Conservation (phyloP, 1,284 basidiomycete species). For the Ceratobasidium theobromae region DNA sequence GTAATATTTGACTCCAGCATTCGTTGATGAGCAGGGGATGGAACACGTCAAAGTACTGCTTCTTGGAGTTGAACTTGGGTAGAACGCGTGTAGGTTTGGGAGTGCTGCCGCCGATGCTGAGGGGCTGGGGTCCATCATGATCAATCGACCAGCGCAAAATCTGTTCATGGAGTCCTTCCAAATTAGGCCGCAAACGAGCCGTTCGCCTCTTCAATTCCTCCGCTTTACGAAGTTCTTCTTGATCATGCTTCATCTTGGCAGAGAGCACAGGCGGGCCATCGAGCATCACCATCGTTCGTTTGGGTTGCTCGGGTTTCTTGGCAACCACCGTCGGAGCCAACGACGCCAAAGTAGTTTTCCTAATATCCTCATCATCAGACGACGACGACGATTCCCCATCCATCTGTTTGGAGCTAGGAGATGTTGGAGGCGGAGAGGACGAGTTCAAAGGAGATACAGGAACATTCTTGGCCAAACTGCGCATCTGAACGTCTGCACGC, state of each 20-base stretch:
- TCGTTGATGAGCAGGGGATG: slow-evolving; percentile 89
- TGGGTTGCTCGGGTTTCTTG: slow-evolving; percentile 19
- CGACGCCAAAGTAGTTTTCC: slow-evolving; percentile 12
- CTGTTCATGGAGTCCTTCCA: slow-evolving; percentile 21
- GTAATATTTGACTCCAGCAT: slow-evolving; percentile 85
- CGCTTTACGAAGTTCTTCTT: slow-evolving; percentile 4
- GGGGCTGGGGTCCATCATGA: slow-evolving; percentile 62
- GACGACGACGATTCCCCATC: neutral
- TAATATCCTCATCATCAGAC: slow-evolving; percentile 21
- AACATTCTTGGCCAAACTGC: slow-evolving; percentile 9
- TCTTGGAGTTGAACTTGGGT: slow-evolving; percentile 65
- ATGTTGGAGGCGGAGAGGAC: slow-evolving; percentile 42
- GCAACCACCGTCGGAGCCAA: slow-evolving; percentile 10
- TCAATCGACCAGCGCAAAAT: slow-evolving; percentile 42
- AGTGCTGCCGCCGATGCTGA: slow-evolving; percentile 46
- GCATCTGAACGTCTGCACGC: slow-evolving; percentile 11
- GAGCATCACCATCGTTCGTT: slow-evolving; percentile 23
- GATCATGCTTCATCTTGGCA: neutral
- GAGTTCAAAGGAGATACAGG: slow-evolving; percentile 30
- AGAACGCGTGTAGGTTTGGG: slow-evolving; percentile 48
- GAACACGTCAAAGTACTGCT: slow-evolving; percentile 75
- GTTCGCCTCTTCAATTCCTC: slow-evolving; percentile 21
- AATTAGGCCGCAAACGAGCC: slow-evolving; percentile 11
- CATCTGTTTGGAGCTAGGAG: slow-evolving; percentile 17
- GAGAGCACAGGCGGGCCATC: slow-evolving; percentile 14